These are phyloP conservation scores for Sutorius australiensis DNA, from an alignment of 768 basidiomycete species.

Conservation along the genomic window DNA sequence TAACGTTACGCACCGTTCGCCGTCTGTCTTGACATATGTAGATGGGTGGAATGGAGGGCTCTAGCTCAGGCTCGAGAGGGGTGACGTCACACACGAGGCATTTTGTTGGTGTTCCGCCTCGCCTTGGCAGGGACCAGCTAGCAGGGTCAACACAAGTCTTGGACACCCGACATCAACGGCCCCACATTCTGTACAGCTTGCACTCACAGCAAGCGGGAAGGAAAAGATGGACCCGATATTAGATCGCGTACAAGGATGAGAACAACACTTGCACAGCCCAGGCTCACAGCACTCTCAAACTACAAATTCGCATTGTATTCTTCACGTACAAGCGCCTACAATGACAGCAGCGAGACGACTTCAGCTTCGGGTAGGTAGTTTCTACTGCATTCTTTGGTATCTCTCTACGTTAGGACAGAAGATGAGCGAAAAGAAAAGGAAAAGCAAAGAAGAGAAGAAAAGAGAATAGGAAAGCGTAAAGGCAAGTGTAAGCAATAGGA, in stretches of 20 bases:
- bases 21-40: too few relatives aligned
- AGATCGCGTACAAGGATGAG: too few relatives aligned
- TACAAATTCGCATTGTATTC: constrained; percentile 1
- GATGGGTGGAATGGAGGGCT: too few relatives aligned
- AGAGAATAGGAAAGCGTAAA: background rate
- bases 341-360: background rate
- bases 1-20: too few relatives aligned
- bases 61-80: too few relatives aligned
- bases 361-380: background rate
- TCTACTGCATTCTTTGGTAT: constrained; percentile 25
- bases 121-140: background rate
- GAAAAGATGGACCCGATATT: background rate
- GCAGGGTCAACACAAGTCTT: too few relatives aligned
- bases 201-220: too few relatives aligned
- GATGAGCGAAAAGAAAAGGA: background rate
- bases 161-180: background rate
- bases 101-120: background rate
- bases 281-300: too few relatives aligned
- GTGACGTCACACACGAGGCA: background rate
- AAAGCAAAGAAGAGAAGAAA: background rate
- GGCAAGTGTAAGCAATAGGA: background rate
- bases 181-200: background rate
- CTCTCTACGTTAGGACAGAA: constrained; percentile 14
- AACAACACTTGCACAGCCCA: too few relatives aligned
- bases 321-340: background rate